phyloP scores from a whole-genome alignment of 805 yeast species.

The Saturnispora silvae region DNA sequence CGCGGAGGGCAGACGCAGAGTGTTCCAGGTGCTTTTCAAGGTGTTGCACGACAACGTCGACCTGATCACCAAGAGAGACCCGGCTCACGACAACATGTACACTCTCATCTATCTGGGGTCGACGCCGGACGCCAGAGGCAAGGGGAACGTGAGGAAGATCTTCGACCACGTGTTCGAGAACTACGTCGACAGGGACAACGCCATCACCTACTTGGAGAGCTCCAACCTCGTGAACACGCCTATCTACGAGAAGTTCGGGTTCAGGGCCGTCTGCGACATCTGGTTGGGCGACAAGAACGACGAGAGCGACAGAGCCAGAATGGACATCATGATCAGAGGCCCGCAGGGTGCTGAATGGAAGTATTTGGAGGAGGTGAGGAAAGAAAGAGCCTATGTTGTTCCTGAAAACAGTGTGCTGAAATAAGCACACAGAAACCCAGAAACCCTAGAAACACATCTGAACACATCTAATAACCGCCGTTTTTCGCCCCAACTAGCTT shows the following conservation, averaged over 20 bases:
- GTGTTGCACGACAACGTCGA: slow-evolving; percentile 39
- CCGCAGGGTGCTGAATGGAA: slow-evolving; percentile 24
- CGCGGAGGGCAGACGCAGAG: slow-evolving; percentile 36
- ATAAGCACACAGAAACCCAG: no score
- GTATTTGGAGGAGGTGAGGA: slow-evolving; percentile 19
- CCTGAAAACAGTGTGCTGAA: slow-evolving; percentile 15
- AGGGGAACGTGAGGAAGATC: slow-evolving; percentile 42
- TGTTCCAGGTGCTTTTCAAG: slow-evolving; percentile 41
- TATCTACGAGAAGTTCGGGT: slow-evolving; percentile 42
- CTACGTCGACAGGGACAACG: slow-evolving; percentile 32
- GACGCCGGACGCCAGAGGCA: slow-evolving; percentile 39
- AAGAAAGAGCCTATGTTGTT: slow-evolving; percentile 17
- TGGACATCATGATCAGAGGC: slow-evolving; percentile 32
- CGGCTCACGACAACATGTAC: slow-evolving; percentile 21
- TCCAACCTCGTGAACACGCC: slow-evolving; percentile 38
- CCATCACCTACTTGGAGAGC: slow-evolving; percentile 41
- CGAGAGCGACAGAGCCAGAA: slow-evolving; percentile 24
- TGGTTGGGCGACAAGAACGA: slow-evolving; percentile 28
- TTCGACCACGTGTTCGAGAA: slow-evolving; percentile 38
- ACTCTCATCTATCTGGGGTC: slow-evolving; percentile 28
- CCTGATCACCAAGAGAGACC: slow-evolving; percentile 34
- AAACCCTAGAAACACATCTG: no score
- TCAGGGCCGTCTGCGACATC: slow-evolving; percentile 38
- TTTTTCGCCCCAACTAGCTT: no score
- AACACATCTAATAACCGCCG: no score